These are phyloP conservation scores for Bimuria novae-zelandiae DNA, from an alignment of 2,329 filamentous ascomycete genomes.

Conservation along the genomic window DNA sequence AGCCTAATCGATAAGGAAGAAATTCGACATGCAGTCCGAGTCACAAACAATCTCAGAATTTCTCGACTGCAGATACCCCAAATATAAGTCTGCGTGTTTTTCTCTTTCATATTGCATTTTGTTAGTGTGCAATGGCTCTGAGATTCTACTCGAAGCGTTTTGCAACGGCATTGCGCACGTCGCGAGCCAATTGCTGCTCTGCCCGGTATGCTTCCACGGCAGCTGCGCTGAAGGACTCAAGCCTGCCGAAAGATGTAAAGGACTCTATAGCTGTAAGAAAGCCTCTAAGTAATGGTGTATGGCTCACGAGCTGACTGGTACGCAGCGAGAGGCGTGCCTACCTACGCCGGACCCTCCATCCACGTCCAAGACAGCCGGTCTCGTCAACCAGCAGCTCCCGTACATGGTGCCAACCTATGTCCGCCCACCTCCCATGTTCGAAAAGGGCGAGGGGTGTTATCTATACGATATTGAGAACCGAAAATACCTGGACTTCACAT, in stretches of 20 bases:
- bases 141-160: constrained; percentile 34
- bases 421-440: constrained; percentile 86
- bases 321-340: constrained; percentile 46
- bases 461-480: constrained; percentile 89
- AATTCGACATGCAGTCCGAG: constrained; percentile 9
- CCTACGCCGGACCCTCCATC: constrained; percentile 73
- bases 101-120: not conserved
- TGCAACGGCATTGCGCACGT: constrained; percentile 31
- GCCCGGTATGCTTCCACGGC: constrained; percentile 48
- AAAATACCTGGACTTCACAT: constrained; percentile 91
- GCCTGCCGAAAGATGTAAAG: constrained; percentile 47
- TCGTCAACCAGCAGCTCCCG: constrained; percentile 75
- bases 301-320: constrained; percentile 12
- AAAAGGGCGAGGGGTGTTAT: constrained; percentile 83
- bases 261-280: constrained; percentile 48
- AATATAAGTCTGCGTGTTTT: not conserved
- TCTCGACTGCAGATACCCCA: constrained; percentile 6
- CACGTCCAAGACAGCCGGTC: constrained; percentile 74
- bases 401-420: constrained; percentile 98
- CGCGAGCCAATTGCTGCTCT: constrained; percentile 25
- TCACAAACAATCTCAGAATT: constrained; percentile 4
- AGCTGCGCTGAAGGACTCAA: constrained; percentile 45
- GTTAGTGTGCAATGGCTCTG: constrained; percentile 33
- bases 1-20: constrained; percentile 13
- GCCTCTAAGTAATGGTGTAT: not conserved